Percentiles rank a stretch among this genome's conserved stretches.
Conservation (phyloP, 352 stramenopile genomes). For the Lagenidium sp. region DNA sequence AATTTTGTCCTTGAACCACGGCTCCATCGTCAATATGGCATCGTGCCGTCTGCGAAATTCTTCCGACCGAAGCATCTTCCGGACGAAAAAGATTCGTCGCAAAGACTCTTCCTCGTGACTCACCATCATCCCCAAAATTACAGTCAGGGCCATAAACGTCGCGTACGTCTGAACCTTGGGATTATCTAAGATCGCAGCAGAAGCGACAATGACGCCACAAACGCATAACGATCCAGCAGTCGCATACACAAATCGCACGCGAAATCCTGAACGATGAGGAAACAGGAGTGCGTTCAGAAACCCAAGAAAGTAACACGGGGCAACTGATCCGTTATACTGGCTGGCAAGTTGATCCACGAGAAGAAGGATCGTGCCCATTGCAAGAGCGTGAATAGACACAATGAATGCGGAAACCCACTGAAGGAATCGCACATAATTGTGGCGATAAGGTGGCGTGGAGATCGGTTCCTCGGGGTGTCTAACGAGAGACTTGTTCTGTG, state of each 20-base stretch:
- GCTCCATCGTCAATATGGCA: conserved; percentile 17
- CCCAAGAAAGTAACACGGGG: conserved; percentile 30
- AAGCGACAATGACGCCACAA: conserved; percentile 7
- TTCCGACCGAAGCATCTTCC: conserved; percentile 24
- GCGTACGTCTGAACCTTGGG: conserved; percentile 16
- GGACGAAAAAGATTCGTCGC: conserved; percentile 34
- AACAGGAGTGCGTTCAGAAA: conserved; percentile 37
- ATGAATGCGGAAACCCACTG: conserved; percentile 19
- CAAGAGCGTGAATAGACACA: conserved; percentile 21
- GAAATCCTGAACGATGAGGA: conserved; percentile 29
- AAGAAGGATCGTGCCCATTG: conserved; percentile 27
- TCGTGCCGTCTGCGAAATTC: conserved; percentile 24
- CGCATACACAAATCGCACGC: conserved; percentile 29
- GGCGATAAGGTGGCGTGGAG: background rate
- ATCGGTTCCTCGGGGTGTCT: too few species aligned
- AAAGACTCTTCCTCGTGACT: conserved; percentile 40
- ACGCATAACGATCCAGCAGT: conserved; percentile 12
- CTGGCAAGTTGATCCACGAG: conserved; percentile 18
- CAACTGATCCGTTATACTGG: conserved; percentile 13
- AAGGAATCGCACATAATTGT: conserved; percentile 22
- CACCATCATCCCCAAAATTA: conserved; percentile 30
- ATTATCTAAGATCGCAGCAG: conserved; percentile 5
- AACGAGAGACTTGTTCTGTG: too few species aligned
- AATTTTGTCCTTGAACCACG: conserved; percentile 14
- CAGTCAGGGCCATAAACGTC: conserved; percentile 19